Evolutionary conservation across 371 early-diverging fungal species (phyloP).

Genomic region (Mucor racemosus): DNA sequence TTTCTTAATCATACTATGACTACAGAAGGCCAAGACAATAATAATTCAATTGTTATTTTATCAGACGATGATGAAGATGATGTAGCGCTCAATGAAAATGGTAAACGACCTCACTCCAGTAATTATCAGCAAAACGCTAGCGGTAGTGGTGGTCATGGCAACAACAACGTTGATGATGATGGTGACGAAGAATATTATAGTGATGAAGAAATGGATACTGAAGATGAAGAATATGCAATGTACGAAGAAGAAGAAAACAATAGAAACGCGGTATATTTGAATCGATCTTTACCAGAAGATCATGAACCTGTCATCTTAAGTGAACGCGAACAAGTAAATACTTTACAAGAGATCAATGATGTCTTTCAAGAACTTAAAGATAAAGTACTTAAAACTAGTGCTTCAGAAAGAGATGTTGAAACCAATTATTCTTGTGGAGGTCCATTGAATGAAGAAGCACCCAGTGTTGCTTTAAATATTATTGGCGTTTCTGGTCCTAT

Average conservation of each 20-base stretch:
- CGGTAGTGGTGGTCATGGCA: neutral
- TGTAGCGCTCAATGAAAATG: neutral
- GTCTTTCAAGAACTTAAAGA: neutral
- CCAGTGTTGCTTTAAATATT: slow-evolving; percentile 7
- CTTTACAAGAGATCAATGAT: neutral
- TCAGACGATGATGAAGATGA: slow-evolving; percentile 18
- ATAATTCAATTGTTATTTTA: slow-evolving; percentile 8
- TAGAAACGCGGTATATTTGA: neutral
- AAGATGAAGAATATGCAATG: neutral
- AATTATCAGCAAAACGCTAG: neutral
- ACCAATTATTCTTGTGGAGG: neutral
- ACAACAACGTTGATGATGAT: neutral
- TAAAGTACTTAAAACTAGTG: neutral
- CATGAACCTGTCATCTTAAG: slow-evolving; percentile 13
- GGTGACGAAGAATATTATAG: neutral
- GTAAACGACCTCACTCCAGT: slow-evolving; percentile 4
- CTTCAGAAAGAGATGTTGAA: neutral
- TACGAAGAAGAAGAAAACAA: neutral
- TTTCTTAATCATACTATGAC: neutral
- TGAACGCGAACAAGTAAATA: slow-evolving; percentile 2
- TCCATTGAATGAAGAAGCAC: slow-evolving; percentile 3
- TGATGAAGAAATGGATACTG: neutral
- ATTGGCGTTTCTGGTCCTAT: slow-evolving; percentile 8
- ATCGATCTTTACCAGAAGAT: slow-evolving; percentile 12
- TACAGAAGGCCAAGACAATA: neutral